A percentile compares a stretch with the other conserved stretches of the same genome.
These are phyloP conservation scores for Scolecobasidium constrictum DNA, from an alignment of 2,329 filamentous ascomycete species.

Conservation along the genomic window DNA sequence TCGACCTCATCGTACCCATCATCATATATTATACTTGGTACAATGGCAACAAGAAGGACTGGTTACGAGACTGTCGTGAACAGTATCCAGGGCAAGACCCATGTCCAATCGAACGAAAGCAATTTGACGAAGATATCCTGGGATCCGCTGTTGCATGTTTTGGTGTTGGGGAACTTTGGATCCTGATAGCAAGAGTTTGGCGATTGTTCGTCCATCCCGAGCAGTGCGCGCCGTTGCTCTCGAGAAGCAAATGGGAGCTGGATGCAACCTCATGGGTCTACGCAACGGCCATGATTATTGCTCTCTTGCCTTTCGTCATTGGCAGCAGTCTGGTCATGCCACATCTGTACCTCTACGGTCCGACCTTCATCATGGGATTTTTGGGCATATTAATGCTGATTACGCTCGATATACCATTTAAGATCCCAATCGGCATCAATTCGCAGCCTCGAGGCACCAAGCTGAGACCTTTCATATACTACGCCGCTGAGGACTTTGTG, in stretches of 20 bases:
- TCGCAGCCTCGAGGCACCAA: conserved; percentile 18
- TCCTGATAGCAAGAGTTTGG: conserved; percentile 18
- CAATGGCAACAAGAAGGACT: conserved; percentile 12
- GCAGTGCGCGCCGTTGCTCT: conserved; percentile 19
- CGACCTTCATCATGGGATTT: conserved; percentile 20
- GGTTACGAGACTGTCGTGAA: conserved; percentile 13
- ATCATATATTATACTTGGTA: conserved; percentile 23
- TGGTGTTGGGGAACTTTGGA: conserved; percentile 21
- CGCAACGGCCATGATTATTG: conserved; percentile 18
- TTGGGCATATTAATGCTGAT: conserved; percentile 19
- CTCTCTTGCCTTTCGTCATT: conserved; percentile 19
- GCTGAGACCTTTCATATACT: conserved; percentile 21
- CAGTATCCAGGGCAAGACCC: conserved; percentile 2
- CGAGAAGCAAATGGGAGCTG: conserved; percentile 19
- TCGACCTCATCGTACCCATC: conserved; percentile 20
- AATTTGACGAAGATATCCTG: conserved; percentile 19
- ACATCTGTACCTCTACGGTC: conserved; percentile 20
- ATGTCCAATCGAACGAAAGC: conserved; percentile 14
- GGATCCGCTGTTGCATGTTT: conserved; percentile 19
- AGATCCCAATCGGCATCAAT: conserved; percentile 21
- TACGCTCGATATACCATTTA: conserved; percentile 19
- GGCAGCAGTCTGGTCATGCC: conserved; percentile 17
- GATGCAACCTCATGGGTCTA: conserved; percentile 23
- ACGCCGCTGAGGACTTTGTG: conserved; percentile 22
- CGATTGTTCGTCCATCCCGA: conserved; percentile 18